Evolutionary conservation across 495 filamentous ascomycete species (phyloP).

Genomic region (Penicillium waksmanii): DNA sequence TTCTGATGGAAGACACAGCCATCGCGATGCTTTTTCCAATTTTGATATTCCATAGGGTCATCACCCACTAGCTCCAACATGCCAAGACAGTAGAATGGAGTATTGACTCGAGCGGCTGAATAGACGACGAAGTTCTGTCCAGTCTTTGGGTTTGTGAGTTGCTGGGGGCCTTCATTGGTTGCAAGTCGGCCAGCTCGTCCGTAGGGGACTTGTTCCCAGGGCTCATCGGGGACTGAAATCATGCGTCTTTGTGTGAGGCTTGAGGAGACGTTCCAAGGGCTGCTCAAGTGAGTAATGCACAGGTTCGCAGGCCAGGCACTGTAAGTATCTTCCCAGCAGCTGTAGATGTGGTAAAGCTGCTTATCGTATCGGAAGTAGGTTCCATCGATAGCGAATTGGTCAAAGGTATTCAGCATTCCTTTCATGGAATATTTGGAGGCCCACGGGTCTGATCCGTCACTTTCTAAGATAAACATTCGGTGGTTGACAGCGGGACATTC

Average conservation of each 20-base stretch:
- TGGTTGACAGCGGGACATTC: conserved; percentile 49
- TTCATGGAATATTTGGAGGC: conserved; percentile 42
- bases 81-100: conserved; percentile 47
- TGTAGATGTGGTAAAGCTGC: conserved; percentile 53
- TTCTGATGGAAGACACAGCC: conserved; percentile 57
- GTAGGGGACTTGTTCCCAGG: conserved; percentile 54
- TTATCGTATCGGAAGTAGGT: conserved; percentile 49
- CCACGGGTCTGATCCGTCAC: conserved; percentile 46
- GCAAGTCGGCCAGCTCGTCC: conserved; percentile 45
- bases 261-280: conserved; percentile 50
- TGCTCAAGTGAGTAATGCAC: conserved; percentile 46
- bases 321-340: conserved; percentile 51
- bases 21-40: conserved; percentile 48
- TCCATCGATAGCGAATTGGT: conserved; percentile 56
- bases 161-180: conserved; percentile 53
- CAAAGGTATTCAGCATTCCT: conserved; percentile 51
- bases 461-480: conserved; percentile 54
- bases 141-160: conserved; percentile 49
- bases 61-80: conserved; percentile 49
- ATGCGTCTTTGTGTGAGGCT: conserved; percentile 47
- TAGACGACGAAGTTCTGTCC: conserved; percentile 53
- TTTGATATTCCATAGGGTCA: conserved; percentile 53
- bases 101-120: conserved; percentile 50
- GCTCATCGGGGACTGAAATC: conserved; percentile 44
- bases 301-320: conserved; percentile 54